Evolutionary conservation across 306 rosid species (phyloP).

Genomic region (Ziziphus jujuba): DNA sequence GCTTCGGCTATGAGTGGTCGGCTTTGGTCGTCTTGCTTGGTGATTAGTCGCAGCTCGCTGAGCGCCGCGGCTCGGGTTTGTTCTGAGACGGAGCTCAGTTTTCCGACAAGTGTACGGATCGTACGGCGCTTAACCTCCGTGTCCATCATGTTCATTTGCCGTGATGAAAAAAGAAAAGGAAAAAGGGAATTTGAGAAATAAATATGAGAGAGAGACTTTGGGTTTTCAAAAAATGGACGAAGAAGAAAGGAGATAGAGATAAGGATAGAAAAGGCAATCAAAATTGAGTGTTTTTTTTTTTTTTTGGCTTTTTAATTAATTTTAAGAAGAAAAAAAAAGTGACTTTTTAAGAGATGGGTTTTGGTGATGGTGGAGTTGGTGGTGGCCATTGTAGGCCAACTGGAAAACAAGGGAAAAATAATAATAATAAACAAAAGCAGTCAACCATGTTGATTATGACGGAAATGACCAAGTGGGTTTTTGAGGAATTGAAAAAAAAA

Average conservation of each 20-base stretch:
- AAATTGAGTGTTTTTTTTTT: no score
- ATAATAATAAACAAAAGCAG: no score
- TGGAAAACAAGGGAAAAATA: no score
- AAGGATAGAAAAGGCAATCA: background rate
- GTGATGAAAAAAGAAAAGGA: no score
- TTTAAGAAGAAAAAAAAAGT: no score
- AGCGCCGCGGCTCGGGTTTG: slow-evolving; percentile 60
- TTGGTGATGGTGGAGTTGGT: no score
- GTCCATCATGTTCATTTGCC: background rate
- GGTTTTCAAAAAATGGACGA: background rate
- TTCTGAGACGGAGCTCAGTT: slow-evolving; percentile 84
- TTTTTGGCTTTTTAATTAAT: no score
- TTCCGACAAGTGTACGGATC: slow-evolving; percentile 44
- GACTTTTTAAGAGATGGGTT: no score
- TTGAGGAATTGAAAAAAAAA: no score
- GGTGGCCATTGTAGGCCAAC: no score
- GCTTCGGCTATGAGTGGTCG: slow-evolving; percentile 77
- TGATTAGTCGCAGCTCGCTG: slow-evolving; percentile 57
- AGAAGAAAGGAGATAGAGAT: background rate
- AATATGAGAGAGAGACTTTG: background rate
- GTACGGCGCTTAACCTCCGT: slow-evolving; percentile 66
- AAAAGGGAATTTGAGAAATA: background rate
- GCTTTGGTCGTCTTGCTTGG: slow-evolving; percentile 62
- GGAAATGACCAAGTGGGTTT: no score
- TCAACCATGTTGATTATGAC: no score